Conservation (phyloP, 305 asterid species). For the Rubia peregrina region DNA sequence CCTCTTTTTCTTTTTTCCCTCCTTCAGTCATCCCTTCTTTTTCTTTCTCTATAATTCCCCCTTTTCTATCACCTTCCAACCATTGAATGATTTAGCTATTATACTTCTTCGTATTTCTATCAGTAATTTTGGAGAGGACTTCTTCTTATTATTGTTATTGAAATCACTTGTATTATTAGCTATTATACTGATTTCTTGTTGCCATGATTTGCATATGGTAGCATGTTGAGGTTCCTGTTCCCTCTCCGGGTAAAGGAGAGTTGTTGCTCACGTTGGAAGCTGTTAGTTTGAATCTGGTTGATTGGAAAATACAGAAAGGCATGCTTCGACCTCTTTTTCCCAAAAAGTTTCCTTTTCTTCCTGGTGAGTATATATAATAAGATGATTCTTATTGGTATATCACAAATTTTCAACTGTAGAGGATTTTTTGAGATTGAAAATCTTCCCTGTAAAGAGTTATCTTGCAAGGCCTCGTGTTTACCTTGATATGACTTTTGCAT, state of each 20-base stretch:
- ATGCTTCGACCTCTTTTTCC: slow-evolving; percentile 54
- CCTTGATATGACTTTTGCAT: background rate
- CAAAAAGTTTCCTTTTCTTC: slow-evolving; percentile 56
- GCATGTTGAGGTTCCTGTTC: slow-evolving; percentile 76
- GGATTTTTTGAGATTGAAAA: background rate
- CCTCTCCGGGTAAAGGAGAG: slow-evolving; percentile 60
- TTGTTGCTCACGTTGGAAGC: slow-evolving; percentile 75
- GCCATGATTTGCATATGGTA: slow-evolving; percentile 24
- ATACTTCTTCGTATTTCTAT: no score
- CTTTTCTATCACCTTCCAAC: no score
- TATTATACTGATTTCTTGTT: background rate
- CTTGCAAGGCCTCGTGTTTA: background rate
- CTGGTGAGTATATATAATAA: slow-evolving; percentile 32
- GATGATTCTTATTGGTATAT: background rate
- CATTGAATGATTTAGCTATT: no score
- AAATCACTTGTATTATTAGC: background rate
- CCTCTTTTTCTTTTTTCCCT: no score
- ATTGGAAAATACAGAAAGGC: slow-evolving; percentile 75
- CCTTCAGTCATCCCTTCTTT: no score
- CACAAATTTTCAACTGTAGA: background rate
- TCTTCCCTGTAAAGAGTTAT: background rate
- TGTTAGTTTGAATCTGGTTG: slow-evolving; percentile 54
- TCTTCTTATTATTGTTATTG: background rate
- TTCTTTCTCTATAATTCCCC: no score
- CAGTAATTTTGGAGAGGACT: no score